Base-by-base conservation (phyloP, 805 yeast species). In the Lachancea meyersii region DNA sequence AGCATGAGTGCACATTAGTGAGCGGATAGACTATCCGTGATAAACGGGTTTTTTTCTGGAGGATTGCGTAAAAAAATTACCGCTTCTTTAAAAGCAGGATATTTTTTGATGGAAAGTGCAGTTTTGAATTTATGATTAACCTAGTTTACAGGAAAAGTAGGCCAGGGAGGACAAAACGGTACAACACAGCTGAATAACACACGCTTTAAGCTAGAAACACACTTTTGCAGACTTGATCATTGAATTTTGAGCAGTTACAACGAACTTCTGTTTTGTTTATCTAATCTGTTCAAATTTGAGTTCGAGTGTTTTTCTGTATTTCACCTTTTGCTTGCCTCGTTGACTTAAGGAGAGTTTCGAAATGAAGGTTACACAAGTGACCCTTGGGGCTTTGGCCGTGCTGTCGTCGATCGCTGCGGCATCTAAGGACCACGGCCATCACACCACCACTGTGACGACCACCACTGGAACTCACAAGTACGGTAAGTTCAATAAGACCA, bases 401-500 rank as follows among this genome's bases (percentile, higher is more conserved):
- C 56, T 64, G 52, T 57, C 66, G n/a, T 48, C 58, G 28, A 40
- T 52, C 17, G 60, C 49, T 17, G 54, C 52, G 39, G 63, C 69
- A 19, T 54, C 50, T 38, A 42, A 46, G 27, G 48, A 76, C 42
- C 63, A 67, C 49, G 75, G 74, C 51, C 68, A 75, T 67, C 72
- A 75, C 63, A 71, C 77, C 41, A 51, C 61, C 48, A 55, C 61
- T 28, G 48, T 70, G 4, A 47, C 62, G 35, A 52, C 60, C 18
- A 47, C 76, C 2, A 46, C 67, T 42, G 70, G 72, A 44, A 77
- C 82, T 35, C 80, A 76, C 67, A 69, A 61, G 46, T 64, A 63
- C 48, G 82, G 81, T 45, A 67, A 70, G 53, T 76, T 76, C 57
- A 69, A 76, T 69, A 71, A 70, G 55, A 69, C 73, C 43, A 41